Conservation (phyloP, 176 grass and related monocot genomes). For the Aegilops sharonensis region DNA sequence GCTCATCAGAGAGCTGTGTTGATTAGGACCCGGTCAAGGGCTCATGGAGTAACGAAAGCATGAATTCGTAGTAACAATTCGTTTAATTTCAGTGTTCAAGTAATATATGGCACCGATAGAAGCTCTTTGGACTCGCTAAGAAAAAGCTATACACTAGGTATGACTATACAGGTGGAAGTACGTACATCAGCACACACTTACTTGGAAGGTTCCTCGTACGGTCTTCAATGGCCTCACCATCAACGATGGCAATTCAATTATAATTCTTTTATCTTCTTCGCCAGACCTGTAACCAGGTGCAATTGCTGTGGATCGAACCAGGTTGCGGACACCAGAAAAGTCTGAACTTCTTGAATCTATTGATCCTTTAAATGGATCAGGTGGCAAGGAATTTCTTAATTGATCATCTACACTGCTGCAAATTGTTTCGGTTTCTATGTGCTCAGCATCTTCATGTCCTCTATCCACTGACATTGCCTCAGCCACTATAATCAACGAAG, state of each 20-base stretch:
- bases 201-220: conserved; percentile 94
- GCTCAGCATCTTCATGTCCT: conserved; percentile 58
- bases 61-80: conserved; percentile 11
- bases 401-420: conserved; percentile 52
- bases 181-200: conserved; percentile 66
- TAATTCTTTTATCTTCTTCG: conserved; percentile 75
- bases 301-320: conserved; percentile 67
- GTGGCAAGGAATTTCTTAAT: conserved; percentile 47
- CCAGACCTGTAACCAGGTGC: conserved; percentile 65
- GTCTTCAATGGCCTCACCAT: conserved; percentile 88
- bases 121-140: conserved; percentile 13
- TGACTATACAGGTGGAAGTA: conserved; percentile 44
- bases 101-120: conserved; percentile 27
- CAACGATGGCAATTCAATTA: conserved; percentile 81
- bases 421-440: conserved; percentile 55
- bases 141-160: conserved; percentile 31
- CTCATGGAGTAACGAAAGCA: neutral
- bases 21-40: neutral
- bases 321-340: conserved; percentile 61
- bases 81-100: conserved; percentile 18
- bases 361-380: conserved; percentile 61
- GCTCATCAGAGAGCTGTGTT: conserved; percentile 17
- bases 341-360: conserved; percentile 70
- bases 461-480: conserved; percentile 60
- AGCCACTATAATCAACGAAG: conserved; percentile 64